Base-by-base conservation (phyloP, 2,329 filamentous ascomycete genomes). In the Dryadomyces sulphureus region DNA sequence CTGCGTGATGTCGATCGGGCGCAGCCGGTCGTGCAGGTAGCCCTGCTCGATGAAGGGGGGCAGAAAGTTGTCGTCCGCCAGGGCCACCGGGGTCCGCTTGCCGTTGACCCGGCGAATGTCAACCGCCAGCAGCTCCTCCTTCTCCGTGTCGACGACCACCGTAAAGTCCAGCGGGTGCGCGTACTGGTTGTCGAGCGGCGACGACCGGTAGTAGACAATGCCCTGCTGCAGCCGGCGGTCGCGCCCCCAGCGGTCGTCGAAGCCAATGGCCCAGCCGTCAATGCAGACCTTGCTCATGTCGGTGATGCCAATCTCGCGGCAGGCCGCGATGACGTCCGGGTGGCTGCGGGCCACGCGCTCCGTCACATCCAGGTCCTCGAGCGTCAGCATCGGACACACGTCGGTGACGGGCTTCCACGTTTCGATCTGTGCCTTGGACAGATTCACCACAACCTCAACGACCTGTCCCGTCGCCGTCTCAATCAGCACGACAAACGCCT, bases 231-330 rank as follows among this genome's bases (percentile, higher is more conserved):
- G 75, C 45, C 89, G 79, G 41, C 87, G 71, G 36, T 70, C 70
- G 59, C 67, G 90, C 50, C 88, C 88, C 57, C 89, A 92, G 41
- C 89, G 81, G 65, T 93, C 86, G 55, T 95, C 89, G 58, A 87
- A 93, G 43, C 89, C 89, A 62, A 95, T 94, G 1, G 89, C 94
- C 89, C 89, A 95, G 11, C 86, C 86, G 59, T 95, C 89, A 61
- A 88, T 94, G 66, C 92, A 94, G 41, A 95, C 85, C 64, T 94
- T 94, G 68, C 89, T 67, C 89, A 95, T 94, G 52, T 94, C 84
- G 54, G 83, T 73, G 47, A 73, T 73, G 12, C 85, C 77, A 48
- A 95, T 85, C 1, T 88, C 89, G 48, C 86, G 75, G 58, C 89
- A 95, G 61, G 94, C 88, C 62, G 94, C 84, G 53, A 94, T 90